Conservation (phyloP, 805 yeast species). For the Candida anglica region DNA sequence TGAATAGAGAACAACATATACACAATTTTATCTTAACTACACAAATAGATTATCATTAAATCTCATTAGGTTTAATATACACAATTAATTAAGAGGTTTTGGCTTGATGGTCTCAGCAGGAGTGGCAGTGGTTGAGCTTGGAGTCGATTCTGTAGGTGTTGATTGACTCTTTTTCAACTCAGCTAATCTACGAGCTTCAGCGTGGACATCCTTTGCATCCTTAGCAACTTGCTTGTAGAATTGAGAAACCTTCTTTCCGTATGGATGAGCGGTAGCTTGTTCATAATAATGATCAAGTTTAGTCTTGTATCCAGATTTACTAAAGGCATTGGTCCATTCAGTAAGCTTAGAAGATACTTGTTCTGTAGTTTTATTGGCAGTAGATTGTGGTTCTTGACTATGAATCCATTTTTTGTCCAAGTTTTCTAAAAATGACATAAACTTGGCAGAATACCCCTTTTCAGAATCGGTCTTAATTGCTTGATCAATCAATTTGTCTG, state of each 20-base stretch:
- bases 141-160: not conserved
- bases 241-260: slow-evolving; percentile 57
- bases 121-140: too few species aligned
- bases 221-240: slow-evolving; percentile 55
- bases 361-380: slow-evolving; percentile 26
- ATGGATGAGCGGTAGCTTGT: slow-evolving; percentile 39
- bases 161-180: slow-evolving; percentile 44
- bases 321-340: slow-evolving; percentile 28
- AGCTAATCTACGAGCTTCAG: slow-evolving; percentile 69
- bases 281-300: slow-evolving; percentile 44
- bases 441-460: slow-evolving; percentile 56
- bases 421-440: slow-evolving; percentile 49
- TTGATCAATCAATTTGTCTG: slow-evolving; percentile 56
- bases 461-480: slow-evolving; percentile 63
- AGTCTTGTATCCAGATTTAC: slow-evolving; percentile 27
- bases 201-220: slow-evolving; percentile 63
- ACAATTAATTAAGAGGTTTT: not conserved
- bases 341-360: slow-evolving; percentile 40
- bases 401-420: slow-evolving; percentile 60
- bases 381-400: slow-evolving; percentile 48
- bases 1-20: too few species aligned
- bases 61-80: too few species aligned
- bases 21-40: too few species aligned
- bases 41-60: too few species aligned
- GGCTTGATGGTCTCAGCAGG: too few species aligned